Percentiles rank a stretch among this genome's conserved stretches.
Conservation (phyloP, 2,329 filamentous ascomycete genomes). For the Xylaria sp. region DNA sequence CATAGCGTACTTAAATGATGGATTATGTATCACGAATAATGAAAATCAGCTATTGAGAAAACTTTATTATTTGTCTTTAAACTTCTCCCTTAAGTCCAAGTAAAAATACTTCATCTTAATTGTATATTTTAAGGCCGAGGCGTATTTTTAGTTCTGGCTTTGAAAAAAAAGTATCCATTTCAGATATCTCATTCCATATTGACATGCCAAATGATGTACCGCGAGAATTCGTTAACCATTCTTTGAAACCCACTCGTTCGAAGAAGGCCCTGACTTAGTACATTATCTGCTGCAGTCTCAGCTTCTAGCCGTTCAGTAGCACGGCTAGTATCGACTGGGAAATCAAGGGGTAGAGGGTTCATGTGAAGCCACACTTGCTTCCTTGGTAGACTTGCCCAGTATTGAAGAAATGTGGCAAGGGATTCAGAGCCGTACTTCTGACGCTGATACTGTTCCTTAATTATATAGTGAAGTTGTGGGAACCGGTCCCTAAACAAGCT, state of each 20-base stretch:
- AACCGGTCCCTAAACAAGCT: background rate
- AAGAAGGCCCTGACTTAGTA: background rate
- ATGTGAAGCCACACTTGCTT: background rate
- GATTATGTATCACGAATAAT: no score
- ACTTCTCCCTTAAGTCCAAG: no score
- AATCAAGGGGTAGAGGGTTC: background rate
- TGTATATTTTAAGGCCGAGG: no score
- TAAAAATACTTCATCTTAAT: no score
- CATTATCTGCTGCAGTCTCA: background rate
- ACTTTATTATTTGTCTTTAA: no score
- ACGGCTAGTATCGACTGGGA: background rate
- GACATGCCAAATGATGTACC: no score
- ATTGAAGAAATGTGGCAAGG: background rate
- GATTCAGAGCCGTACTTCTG: background rate
- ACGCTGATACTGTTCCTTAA: background rate
- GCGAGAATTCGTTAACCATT: background rate
- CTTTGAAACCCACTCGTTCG: background rate
- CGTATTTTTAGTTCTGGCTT: no score
- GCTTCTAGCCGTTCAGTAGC: background rate
- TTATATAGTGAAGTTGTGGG: background rate
- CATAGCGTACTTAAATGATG: no score
- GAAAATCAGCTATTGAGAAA: no score
- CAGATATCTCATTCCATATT: no score
- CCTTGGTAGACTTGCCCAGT: constrained; percentile 3
- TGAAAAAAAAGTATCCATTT: no score